These are phyloP conservation scores for Solanum etuberosum DNA, from an alignment of 257 asterid species.

Conservation along the genomic window DNA sequence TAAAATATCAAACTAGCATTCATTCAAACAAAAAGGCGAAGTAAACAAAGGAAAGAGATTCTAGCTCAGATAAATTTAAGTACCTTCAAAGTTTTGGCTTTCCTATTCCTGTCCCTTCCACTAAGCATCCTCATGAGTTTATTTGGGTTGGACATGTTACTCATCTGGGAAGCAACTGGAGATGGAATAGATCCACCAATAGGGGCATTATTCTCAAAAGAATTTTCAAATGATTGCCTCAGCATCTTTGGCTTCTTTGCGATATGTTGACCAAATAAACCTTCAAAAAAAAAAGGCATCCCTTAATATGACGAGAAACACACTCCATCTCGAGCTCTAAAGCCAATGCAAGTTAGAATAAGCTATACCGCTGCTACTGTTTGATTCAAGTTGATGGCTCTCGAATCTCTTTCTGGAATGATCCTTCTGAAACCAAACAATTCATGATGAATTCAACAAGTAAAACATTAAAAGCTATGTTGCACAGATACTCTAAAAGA, in stretches of 20 bases:
- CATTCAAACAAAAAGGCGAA: neutral
- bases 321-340: conserved; percentile 1
- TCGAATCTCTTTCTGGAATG: conserved; percentile 57
- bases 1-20: neutral
- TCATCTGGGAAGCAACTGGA: conserved; percentile 65
- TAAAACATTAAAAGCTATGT: neutral
- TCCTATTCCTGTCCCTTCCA: conserved; percentile 67
- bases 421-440: conserved; percentile 53
- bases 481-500: neutral
- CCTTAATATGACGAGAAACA: conserved; percentile 7
- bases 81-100: conserved; percentile 56
- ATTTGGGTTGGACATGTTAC: conserved; percentile 66
- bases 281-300: conserved; percentile 29
- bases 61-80: neutral
- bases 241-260: conserved; percentile 66
- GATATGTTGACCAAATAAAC: conserved; percentile 64
- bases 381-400: conserved; percentile 54
- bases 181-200: conserved; percentile 46
- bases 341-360: conserved; percentile 4
- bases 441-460: neutral
- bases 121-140: conserved; percentile 51
- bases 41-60: neutral
- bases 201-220: conserved; percentile 42
- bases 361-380: conserved; percentile 54
- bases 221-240: conserved; percentile 47